A percentile compares a stretch with the other conserved stretches of the same genome.
These are phyloP conservation scores for Fusarium dlaminii DNA, from an alignment of 2,329 filamentous ascomycete species.

Conservation along the genomic window DNA sequence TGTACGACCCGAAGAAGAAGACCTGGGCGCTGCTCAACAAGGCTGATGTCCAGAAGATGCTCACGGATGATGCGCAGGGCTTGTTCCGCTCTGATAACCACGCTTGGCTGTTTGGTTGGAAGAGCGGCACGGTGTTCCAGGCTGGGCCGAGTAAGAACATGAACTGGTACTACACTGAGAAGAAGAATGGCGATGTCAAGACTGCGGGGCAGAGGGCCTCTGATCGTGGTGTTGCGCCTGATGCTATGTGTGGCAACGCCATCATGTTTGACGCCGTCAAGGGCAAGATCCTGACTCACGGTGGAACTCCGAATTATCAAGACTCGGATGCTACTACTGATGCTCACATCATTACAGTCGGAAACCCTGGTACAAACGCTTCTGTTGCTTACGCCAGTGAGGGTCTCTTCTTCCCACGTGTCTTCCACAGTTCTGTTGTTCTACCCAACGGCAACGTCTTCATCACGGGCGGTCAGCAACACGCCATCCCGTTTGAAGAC, in stretches of 20 bases:
- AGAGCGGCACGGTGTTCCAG: constrained; percentile 61
- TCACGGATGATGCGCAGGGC: constrained; percentile 60
- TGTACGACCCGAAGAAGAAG: constrained; percentile 20
- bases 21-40: constrained; percentile 37
- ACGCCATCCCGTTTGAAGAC: constrained; percentile 27
- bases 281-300: constrained; percentile 64
- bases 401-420: constrained; percentile 44
- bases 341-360: constrained; percentile 62
- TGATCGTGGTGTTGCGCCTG: constrained; percentile 50
- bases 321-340: constrained; percentile 52
- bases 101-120: constrained; percentile 49
- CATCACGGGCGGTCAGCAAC: constrained; percentile 53
- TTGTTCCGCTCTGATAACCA: constrained; percentile 53
- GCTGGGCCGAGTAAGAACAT: constrained; percentile 62
- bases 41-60: constrained; percentile 56
- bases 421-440: constrained; percentile 57
- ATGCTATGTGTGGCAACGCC: constrained; percentile 64
- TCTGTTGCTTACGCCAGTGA: constrained; percentile 4
- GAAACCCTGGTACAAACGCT: constrained; percentile 7
- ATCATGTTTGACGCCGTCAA: constrained; percentile 68
- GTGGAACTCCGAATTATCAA: constrained; percentile 60
- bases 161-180: constrained; percentile 63
- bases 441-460: constrained; percentile 61
- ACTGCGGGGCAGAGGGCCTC: constrained; percentile 38
- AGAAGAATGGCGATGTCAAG: constrained; percentile 29